Evolutionary conservation across 2,329 filamentous ascomycete genomes (phyloP).

Genomic region (Colletotrichum plurivorum): DNA sequence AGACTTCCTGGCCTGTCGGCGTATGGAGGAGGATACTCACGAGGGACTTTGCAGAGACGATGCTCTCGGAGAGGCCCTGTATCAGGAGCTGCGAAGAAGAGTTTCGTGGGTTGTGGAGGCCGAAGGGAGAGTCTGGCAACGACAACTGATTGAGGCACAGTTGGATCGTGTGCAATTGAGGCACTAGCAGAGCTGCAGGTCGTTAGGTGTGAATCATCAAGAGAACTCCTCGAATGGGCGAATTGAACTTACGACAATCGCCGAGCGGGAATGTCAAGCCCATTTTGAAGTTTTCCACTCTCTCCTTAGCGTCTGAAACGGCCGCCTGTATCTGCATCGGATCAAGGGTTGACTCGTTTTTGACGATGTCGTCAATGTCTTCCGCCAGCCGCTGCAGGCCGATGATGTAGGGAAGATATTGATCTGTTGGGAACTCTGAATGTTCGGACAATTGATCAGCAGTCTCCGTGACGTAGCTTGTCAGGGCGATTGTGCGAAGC

Average conservation of each 20-base stretch:
- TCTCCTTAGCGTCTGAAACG: slow-evolving; percentile 31
- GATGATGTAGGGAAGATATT: slow-evolving; percentile 48
- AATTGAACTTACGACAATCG: slow-evolving; percentile 47
- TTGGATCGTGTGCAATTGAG: slow-evolving; percentile 48
- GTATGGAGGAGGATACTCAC: slow-evolving; percentile 47
- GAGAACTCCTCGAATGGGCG: accelerated
- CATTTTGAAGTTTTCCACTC: slow-evolving; percentile 42
- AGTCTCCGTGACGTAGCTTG: slow-evolving; percentile 46
- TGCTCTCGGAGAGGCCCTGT: slow-evolving; percentile 49
- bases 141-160: slow-evolving; percentile 49
- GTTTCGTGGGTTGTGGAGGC: slow-evolving; percentile 45
- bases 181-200: slow-evolving; percentile 44
- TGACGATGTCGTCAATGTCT: slow-evolving; percentile 47
- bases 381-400: slow-evolving; percentile 49
- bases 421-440: slow-evolving; percentile 43
- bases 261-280: slow-evolving; percentile 46
- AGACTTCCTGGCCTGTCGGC: slow-evolving; percentile 46
- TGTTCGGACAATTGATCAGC: slow-evolving; percentile 42
- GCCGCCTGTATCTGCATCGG: slow-evolving; percentile 36
- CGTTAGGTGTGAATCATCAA: no score
- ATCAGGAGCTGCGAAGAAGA: slow-evolving; percentile 41
- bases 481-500: slow-evolving; percentile 46
- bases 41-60: slow-evolving; percentile 48
- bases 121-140: slow-evolving; percentile 46
- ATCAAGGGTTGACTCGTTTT: slow-evolving; percentile 31